A percentile compares a stretch with the other conserved stretches of the same genome.
Conservation (phyloP, 176 grass and related monocot species). For the Carex cristatella region DNA sequence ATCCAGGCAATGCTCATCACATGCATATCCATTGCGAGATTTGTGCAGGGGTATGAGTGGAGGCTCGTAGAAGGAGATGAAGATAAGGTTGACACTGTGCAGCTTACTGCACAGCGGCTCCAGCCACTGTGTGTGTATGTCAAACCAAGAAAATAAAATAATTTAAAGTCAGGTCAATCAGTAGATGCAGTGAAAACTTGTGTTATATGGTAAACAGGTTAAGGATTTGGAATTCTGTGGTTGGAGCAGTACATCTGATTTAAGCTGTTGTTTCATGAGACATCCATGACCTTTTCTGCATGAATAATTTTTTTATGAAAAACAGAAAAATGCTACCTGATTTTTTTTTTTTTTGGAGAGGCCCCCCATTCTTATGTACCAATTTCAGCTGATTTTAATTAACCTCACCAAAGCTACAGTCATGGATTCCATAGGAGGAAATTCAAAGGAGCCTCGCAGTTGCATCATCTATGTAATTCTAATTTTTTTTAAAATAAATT, state of each 20-base stretch:
- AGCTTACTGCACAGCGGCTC: slow-evolving; percentile 57
- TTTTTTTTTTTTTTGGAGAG: neutral
- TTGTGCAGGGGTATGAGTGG: slow-evolving; percentile 76
- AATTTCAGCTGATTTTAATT: too few species aligned
- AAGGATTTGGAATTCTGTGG: neutral
- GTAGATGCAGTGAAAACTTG: neutral
- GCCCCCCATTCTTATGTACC: too few species aligned
- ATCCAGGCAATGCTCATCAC: slow-evolving; percentile 51
- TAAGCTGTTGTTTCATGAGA: neutral
- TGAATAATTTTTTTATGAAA: neutral
- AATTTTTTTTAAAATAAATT: too few species aligned
- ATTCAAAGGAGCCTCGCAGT: too few species aligned
- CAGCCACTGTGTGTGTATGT: slow-evolving; percentile 46
- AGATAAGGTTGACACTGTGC: slow-evolving; percentile 58
- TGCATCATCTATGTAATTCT: neutral
- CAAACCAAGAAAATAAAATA: slow-evolving; percentile 32
- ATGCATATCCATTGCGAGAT: slow-evolving; percentile 44
- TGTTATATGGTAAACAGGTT: neutral
- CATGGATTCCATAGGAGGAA: too few species aligned
- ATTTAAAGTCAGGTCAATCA: neutral
- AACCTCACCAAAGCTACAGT: too few species aligned
- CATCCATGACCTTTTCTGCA: neutral
- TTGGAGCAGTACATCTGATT: neutral
- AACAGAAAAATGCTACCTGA: too few species aligned
- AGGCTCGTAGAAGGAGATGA: slow-evolving; percentile 64